Evolutionary conservation across 2,329 filamentous ascomycete species (phyloP).

Genomic region (Eurotiales sp.): DNA sequence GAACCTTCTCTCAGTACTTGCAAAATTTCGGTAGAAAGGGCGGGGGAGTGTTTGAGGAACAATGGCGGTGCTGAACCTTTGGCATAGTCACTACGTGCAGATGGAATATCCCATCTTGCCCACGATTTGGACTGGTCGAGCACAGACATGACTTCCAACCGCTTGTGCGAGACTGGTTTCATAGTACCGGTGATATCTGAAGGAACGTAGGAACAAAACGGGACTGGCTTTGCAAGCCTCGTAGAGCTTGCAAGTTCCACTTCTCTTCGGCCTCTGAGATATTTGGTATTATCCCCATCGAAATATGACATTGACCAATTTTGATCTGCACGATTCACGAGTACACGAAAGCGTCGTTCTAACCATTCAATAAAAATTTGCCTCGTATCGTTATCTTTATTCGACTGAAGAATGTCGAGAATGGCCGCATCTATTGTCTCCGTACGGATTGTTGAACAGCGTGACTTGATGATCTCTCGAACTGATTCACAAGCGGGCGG

Average conservation of each 20-base stretch:
- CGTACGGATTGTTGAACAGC: conserved; percentile 27
- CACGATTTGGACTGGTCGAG: conserved; percentile 31
- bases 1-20: conserved; percentile 25
- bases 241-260: conserved; percentile 29
- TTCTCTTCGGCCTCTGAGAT: conserved; percentile 31
- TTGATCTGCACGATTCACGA: conserved; percentile 21
- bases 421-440: conserved; percentile 25
- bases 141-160: conserved; percentile 23
- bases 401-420: conserved; percentile 13
- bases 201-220: conserved; percentile 34
- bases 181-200: conserved; percentile 17
- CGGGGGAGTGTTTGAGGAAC: conserved; percentile 25
- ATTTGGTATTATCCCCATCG: conserved; percentile 27
- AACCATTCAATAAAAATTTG: conserved; percentile 32
- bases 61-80: conserved; percentile 24
- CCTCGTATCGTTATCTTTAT: conserved; percentile 19
- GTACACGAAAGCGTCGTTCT: conserved; percentile 27
- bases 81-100: conserved; percentile 20
- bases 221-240: conserved; percentile 18
- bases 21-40: conserved; percentile 29
- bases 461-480: conserved; percentile 30
- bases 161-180: conserved; percentile 6
- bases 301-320: conserved; percentile 31
- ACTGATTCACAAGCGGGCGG: conserved; percentile 31
- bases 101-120: conserved; percentile 36